Evolutionary conservation across 768 basidiomycete genomes (phyloP).

Genomic region (Tephrocybe sp.): DNA sequence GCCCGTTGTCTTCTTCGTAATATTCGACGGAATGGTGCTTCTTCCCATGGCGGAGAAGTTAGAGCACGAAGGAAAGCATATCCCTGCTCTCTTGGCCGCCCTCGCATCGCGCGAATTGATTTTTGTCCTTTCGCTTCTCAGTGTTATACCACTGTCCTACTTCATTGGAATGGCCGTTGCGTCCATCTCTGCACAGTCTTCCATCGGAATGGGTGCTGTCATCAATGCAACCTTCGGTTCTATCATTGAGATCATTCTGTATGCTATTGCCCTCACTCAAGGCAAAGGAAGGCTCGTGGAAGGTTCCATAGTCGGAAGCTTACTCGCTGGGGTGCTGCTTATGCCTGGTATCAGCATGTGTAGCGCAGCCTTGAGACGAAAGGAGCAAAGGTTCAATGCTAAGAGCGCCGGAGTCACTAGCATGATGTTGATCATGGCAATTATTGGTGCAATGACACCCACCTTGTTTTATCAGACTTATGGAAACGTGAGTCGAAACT

Average conservation of each 20-base stretch:
- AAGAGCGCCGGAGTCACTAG: slow-evolving; percentile 98
- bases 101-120: slow-evolving; percentile 75
- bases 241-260: slow-evolving; percentile 96
- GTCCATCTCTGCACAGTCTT: slow-evolving; percentile 96
- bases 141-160: slow-evolving; percentile 95
- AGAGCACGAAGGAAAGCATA: slow-evolving; percentile 48
- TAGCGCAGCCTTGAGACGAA: slow-evolving; percentile 80
- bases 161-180: slow-evolving; percentile 99
- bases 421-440: slow-evolving; percentile 99
- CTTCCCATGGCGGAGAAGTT: slow-evolving; percentile 65
- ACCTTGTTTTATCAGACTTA: slow-evolving; percentile 98
- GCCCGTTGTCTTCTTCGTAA: slow-evolving; percentile 92
- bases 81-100: slow-evolving; percentile 64
- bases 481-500: slow-evolving; percentile 91
- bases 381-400: slow-evolving; percentile 99
- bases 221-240: slow-evolving; percentile 99
- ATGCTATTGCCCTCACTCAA: slow-evolving; percentile 84
- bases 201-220: slow-evolving; percentile 98
- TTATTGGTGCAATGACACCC: slow-evolving; percentile 92
- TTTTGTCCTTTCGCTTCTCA: slow-evolving; percentile 80
- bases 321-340: slow-evolving; percentile 91
- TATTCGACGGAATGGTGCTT: slow-evolving; percentile 87
- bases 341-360: slow-evolving; percentile 99
- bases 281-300: slow-evolving; percentile 93
- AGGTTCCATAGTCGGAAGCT: slow-evolving; percentile 92